Evolutionary conservation across 768 basidiomycete species (phyloP), one percentile per base, ranked within the genome.

Genomic region (Tulasnella sp.): DNA sequence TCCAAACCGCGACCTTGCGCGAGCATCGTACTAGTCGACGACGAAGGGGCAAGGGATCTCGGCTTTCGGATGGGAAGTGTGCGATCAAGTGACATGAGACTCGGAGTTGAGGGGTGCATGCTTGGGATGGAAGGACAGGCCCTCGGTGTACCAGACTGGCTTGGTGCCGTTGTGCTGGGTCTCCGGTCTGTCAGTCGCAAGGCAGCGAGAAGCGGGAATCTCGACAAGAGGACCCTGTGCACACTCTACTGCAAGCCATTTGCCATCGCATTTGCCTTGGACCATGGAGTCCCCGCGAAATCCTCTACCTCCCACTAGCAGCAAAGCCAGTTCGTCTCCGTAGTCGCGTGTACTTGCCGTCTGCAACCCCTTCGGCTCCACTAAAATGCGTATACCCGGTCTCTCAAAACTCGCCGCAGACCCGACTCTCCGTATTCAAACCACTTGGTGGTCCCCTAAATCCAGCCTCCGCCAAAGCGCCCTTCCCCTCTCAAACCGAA

Each of bases 111-210:
- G 51, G 51, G 51, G 51, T 51, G 51, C 4, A n/a, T 6, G 23
- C 5, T 35, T 67, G 32, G 29, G 29, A 35, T 29, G 32, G 61
- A 67, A 67, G 61, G 32, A 67, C 61, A 67, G 61, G 61, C 61
- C 35, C 61, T 67, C 61, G 61, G 61, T 67, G 61, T 67, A 32
- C 61, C 61, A 67, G 61, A 5, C 61, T 26, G 16, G 35, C 35
- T 10, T 4, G 29, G 61, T 6, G 5, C 61, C 61, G 26, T 16
- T 29, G 26, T 23, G 3, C 29, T 67, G 61, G 61, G 61, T 67
- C 44, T 44, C 61, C 61, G 61, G 61, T 67, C 61, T 67, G 61
- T 67, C 61, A 67, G 61, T 67, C 61, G 61, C 61, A 35, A 67
- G 61, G 61, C 61, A 15, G 57, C 23, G 32, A 67, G 32, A 67